phyloP scores from a whole-genome alignment of 1,139 yeast genomes.

The Suhomyces guaymorum region DNA sequence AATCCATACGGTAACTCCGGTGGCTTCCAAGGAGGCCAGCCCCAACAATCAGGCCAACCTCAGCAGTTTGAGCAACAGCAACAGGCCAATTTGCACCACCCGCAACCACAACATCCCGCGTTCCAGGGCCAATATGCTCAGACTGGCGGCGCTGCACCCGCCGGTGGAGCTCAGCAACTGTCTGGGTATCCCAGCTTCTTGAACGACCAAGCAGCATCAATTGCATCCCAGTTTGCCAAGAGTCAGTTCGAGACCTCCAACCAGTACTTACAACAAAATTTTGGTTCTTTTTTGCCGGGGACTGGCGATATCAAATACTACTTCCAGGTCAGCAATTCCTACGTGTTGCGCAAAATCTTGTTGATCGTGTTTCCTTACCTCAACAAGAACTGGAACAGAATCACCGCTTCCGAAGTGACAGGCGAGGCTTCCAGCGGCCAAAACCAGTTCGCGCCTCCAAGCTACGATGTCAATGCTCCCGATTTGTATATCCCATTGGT shows the following conservation, averaged over 20 bases:
- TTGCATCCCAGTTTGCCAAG: slow-evolving; percentile 90
- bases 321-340: slow-evolving; percentile 88
- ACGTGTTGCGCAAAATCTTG: slow-evolving; percentile 72
- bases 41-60: slow-evolving; percentile 19
- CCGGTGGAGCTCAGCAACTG: slow-evolving; percentile 17
- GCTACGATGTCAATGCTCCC: slow-evolving; percentile 88
- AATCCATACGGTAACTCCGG: slow-evolving; percentile 45
- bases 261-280: slow-evolving; percentile 72
- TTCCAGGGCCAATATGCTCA: slow-evolving; percentile 16
- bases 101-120: slow-evolving; percentile 34
- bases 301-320: slow-evolving; percentile 69
- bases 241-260: slow-evolving; percentile 73
- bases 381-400: slow-evolving; percentile 75
- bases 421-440: slow-evolving; percentile 32
- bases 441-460: slow-evolving; percentile 63
- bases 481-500: slow-evolving; percentile 94
- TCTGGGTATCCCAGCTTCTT: slow-evolving; percentile 44
- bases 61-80: slow-evolving; percentile 10
- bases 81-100: slow-evolving; percentile 32
- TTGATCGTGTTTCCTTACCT: slow-evolving; percentile 84
- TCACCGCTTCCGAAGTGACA: slow-evolving; percentile 44
- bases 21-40: slow-evolving; percentile 18
- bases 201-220: slow-evolving; percentile 76
- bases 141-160: slow-evolving; percentile 15
- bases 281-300: slow-evolving; percentile 54